Conservation (phyloP, 1,139 yeast species). For the Debaryomycetaceae sp. region DNA sequence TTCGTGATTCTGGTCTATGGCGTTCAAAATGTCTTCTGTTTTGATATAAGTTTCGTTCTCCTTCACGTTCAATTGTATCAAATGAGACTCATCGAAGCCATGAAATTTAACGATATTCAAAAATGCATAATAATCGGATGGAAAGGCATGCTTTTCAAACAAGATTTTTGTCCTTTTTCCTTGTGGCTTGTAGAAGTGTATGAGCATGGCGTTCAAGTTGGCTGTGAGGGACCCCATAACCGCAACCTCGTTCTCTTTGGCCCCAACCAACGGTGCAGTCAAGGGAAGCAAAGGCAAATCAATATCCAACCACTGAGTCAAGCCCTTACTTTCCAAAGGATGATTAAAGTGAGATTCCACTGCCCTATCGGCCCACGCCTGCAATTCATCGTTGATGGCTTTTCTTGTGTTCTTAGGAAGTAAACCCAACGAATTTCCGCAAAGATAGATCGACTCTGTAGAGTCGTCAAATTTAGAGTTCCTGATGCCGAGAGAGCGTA, state of each 20-base stretch:
- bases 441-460: conserved; percentile 53
- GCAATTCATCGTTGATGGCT: conserved; percentile 63
- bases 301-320: conserved; percentile 75
- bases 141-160: conserved; percentile 85
- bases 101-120: conserved; percentile 66
- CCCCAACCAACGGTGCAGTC: conserved; percentile 76
- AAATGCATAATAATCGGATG: conserved; percentile 88
- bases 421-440: conserved; percentile 90
- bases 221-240: conserved; percentile 83
- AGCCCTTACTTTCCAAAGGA: conserved; percentile 38
- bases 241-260: conserved; percentile 69
- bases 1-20: conserved; percentile 57
- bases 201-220: conserved; percentile 70
- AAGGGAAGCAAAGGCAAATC: conserved; percentile 72
- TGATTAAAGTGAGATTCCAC: conserved; percentile 85
- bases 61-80: conserved; percentile 62
- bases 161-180: conserved; percentile 63
- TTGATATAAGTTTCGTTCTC: conserved; percentile 52
- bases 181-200: conserved; percentile 71
- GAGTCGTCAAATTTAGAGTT: conserved; percentile 14
- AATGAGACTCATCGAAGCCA: conserved; percentile 55
- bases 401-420: conserved; percentile 67
- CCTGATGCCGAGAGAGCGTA: conserved; percentile 46
- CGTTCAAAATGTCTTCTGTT: conserved; percentile 58
- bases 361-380: conserved; percentile 77